A percentile compares a stretch with the other conserved stretches of the same genome.
These are phyloP conservation scores for Acacia confusa DNA, from an alignment of 306 rosid species.

Conservation along the genomic window DNA sequence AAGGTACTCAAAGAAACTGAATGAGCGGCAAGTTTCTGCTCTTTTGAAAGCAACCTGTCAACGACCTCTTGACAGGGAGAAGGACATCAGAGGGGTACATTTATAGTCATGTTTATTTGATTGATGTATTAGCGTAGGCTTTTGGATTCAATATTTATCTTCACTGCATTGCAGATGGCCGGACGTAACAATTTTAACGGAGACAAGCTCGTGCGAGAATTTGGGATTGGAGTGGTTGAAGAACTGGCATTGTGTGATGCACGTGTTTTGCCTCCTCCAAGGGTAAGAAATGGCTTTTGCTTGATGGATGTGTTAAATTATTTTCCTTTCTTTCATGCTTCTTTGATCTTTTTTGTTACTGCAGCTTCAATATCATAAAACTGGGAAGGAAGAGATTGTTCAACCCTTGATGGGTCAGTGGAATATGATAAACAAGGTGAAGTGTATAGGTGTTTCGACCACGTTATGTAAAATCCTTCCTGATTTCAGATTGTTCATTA, in stretches of 20 bases:
- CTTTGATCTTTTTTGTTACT: neutral
- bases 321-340: neutral
- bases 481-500: too few species aligned
- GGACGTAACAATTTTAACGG: conserved; percentile 17
- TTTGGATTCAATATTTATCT: neutral
- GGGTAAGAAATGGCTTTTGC: conserved; percentile 33
- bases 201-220: conserved; percentile 34
- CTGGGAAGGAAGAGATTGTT: conserved; percentile 46
- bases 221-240: conserved; percentile 48
- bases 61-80: conserved; percentile 46
- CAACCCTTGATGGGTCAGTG: conserved; percentile 74
- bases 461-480: neutral
- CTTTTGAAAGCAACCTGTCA: conserved; percentile 72
- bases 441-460: neutral
- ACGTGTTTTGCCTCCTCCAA: conserved; percentile 69
- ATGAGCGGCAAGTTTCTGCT: conserved; percentile 56
- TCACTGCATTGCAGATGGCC: conserved; percentile 34
- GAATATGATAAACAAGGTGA: conserved; percentile 88
- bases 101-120: neutral
- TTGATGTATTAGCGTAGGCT: neutral
- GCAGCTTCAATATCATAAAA: conserved; percentile 64
- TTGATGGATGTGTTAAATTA: neutral
- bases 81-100: conserved; percentile 33
- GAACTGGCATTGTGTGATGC: conserved; percentile 45
- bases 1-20: conserved; percentile 59